Conservation (phyloP, 2,329 filamentous ascomycete species). For the Aspergillus sp. region DNA sequence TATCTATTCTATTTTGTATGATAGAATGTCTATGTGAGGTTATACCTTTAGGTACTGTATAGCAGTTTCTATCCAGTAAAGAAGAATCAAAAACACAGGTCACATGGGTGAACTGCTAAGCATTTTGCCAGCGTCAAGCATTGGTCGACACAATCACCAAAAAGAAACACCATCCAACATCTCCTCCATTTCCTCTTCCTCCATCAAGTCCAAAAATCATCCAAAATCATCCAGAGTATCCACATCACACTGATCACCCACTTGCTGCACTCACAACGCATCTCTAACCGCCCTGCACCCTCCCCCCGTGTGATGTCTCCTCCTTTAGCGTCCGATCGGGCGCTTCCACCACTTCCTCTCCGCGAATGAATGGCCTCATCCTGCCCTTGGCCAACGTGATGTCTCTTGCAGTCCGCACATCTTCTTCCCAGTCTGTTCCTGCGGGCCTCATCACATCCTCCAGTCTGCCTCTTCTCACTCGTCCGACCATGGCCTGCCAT, state of each 20-base stretch:
- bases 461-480: too few relatives aligned
- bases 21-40: too few relatives aligned
- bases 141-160: too few relatives aligned
- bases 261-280: not conserved
- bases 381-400: slow-evolving; percentile 19
- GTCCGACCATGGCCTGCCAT: too few relatives aligned
- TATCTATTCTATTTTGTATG: too few relatives aligned
- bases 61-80: too few relatives aligned
- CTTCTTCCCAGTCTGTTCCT: not conserved
- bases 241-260: slow-evolving; percentile 2
- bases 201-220: not conserved
- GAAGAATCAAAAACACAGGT: too few relatives aligned
- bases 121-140: too few relatives aligned
- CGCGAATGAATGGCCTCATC: slow-evolving; percentile 18
- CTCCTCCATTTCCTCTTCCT: too few relatives aligned
- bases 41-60: too few relatives aligned
- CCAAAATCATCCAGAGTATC: not conserved
- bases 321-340: slow-evolving; percentile 22
- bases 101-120: too few relatives aligned
- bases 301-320: slow-evolving; percentile 8
- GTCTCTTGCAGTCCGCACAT: slow-evolving; percentile 23
- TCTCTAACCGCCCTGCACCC: slow-evolving; percentile 20
- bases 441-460: not conserved
- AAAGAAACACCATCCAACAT: not conserved
- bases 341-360: slow-evolving; percentile 21